These are phyloP conservation scores for Phytophthora podocarpi DNA, from an alignment of 352 stramenopile species.

Conservation along the genomic window DNA sequence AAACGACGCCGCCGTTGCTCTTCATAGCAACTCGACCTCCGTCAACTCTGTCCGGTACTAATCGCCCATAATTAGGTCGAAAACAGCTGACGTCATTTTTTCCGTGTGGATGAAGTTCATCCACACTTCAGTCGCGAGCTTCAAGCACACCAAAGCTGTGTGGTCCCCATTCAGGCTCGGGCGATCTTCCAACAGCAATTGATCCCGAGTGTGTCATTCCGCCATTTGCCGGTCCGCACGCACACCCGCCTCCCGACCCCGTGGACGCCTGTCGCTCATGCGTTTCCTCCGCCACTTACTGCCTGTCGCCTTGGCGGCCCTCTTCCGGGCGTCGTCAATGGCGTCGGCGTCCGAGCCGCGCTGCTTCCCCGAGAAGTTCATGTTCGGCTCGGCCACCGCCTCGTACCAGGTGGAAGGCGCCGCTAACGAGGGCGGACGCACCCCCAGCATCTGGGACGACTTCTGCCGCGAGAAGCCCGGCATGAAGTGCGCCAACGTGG, in stretches of 20 bases:
- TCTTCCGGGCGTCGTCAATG: conserved; percentile 5
- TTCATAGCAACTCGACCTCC: no score
- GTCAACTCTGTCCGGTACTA: no score
- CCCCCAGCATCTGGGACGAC: conserved; percentile 92
- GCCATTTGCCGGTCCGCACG: conserved; percentile 17
- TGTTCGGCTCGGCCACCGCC: conserved; percentile 89
- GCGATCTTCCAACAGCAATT: conserved; percentile 9
- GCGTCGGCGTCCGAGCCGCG: conserved; percentile 17
- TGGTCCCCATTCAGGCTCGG: conserved; percentile 9
- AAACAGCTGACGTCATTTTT: conserved; percentile 22
- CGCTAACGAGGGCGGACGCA: conserved; percentile 70
- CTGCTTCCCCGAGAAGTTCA: conserved; percentile 64
- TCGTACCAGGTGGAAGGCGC: conserved; percentile 94
- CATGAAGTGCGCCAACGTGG: conserved; percentile 86
- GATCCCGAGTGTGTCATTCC: conserved; percentile 20
- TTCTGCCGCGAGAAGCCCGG: conserved; percentile 69
- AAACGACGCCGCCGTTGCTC: no score
- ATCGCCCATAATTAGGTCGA: no score
- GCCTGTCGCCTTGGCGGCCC: background rate
- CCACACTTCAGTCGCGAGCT: conserved; percentile 20
- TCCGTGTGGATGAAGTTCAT: conserved; percentile 25
- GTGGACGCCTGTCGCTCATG: conserved; percentile 5
- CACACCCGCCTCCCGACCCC: background rate
- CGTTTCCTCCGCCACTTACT: conserved; percentile 29
- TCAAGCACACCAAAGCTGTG: conserved; percentile 30